Base-by-base conservation (phyloP, 345 rosid genomes). In the Schrenkiella parvula region DNA sequence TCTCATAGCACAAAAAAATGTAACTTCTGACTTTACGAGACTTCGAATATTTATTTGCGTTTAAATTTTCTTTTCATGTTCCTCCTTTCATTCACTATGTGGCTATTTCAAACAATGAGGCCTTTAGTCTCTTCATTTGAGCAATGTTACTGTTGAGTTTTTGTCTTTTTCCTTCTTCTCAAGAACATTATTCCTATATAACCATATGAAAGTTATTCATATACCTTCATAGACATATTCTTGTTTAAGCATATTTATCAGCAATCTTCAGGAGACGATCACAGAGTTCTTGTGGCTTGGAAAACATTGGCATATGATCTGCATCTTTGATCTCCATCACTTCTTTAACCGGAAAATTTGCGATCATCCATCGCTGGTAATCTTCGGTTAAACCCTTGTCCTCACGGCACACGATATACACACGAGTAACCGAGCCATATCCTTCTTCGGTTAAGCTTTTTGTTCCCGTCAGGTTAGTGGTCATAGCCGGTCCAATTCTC, bases 301-400 rank as follows among this genome's bases (percentile, higher is more conserved):
- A 83, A 21, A 78, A 37, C 77, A 85, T 81, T 23, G 75, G 69
- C 89, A 81, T 83, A 48, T 83, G 86, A 58, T 79, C 80, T 0
- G 84, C 74, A 26, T 69, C 79, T 7, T 48, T 12, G 43, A 85
- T 81, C 66, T 55, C 76, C 71, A 59, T 70, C 56, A 81, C 85
- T 56, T 83, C 78, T 37, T 79, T 39, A 14, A 62, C 62, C 31
- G 65, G 78, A 41, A 51, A 69, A 25, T 72, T 71, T 1, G 76
- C 58, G 12, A 80, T 74, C 60, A 78, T 68, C 84, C 82, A 85
- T 2, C 67, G 57, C 54, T 81, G 85, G 4, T 53, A 26, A 2
- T 76, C 79, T n/a, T 29, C 64, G 15, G 3, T 18, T 25, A 80
- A 0, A 26, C 34, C 25, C 11, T 68, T 23, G 22, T 83, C 89